These are phyloP conservation scores for Exidia glandulosa DNA, from an alignment of 768 basidiomycete species.

Conservation along the genomic window DNA sequence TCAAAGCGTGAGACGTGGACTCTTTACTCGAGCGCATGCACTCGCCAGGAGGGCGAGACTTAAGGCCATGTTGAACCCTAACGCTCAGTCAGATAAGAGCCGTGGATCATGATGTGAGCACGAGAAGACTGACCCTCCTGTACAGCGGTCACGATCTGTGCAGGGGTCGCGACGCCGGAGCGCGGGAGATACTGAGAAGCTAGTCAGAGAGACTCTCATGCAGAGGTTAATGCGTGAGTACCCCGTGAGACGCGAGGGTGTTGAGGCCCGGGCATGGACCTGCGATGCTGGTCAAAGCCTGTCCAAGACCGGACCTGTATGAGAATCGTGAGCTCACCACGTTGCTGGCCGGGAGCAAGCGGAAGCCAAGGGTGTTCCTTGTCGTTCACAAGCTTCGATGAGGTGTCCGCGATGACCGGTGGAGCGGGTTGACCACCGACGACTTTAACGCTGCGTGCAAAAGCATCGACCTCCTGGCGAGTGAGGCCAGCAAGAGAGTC, in stretches of 20 bases:
- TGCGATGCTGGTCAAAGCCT: not conserved
- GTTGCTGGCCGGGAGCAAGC: not conserved
- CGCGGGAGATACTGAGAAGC: conserved; percentile 3
- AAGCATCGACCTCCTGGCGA: not conserved
- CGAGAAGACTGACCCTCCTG: not conserved
- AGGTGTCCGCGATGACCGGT: not conserved
- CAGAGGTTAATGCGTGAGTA: not conserved
- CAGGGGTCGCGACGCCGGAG: conserved; percentile 3
- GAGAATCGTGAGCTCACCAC: not conserved
- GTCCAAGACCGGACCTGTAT: not conserved
- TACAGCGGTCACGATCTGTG: conserved; percentile 2
- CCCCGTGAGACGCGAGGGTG: conserved; percentile 4
- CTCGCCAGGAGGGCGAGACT: not conserved
- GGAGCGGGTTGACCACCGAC: not conserved
- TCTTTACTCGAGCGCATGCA: too few relatives aligned
- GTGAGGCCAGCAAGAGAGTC: conserved; percentile 1
- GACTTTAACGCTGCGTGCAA: not conserved
- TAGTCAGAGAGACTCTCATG: not conserved
- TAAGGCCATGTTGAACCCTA: conserved; percentile 5
- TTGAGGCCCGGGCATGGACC: conserved; percentile 6
- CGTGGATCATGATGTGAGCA: too few relatives aligned
- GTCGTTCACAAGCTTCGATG: conserved; percentile 1
- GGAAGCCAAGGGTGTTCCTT: not conserved
- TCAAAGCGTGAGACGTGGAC: not conserved
- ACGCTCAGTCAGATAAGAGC: not conserved